Percentiles rank a stretch among this genome's conserved stretches.
phyloP scores from a whole-genome alignment of 345 rosid species.

The Clarkia xantiana region DNA sequence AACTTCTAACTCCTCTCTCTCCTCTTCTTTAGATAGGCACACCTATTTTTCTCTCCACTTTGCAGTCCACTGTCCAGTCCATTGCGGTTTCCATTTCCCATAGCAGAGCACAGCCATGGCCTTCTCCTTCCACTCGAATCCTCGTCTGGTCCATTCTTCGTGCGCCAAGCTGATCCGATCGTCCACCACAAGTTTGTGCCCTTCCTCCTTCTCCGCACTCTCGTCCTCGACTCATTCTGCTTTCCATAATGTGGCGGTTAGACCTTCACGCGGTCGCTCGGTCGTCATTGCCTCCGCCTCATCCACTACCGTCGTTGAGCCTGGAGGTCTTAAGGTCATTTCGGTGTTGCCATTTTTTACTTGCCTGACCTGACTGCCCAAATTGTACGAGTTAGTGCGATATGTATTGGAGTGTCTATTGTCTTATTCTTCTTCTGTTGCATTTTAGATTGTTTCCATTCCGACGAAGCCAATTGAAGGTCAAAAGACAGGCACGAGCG shows the following conservation, averaged over 20 bases:
- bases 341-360: neutral
- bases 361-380: too few relatives aligned
- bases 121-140: slow-evolving; percentile 4
- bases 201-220: slow-evolving; percentile 18
- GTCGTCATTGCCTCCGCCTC: slow-evolving; percentile 30
- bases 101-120: neutral
- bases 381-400: too few relatives aligned
- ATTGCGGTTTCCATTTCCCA: too few relatives aligned
- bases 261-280: slow-evolving; percentile 14
- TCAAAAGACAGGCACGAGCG: slow-evolving; percentile 79
- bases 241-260: slow-evolving; percentile 17
- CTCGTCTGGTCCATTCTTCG: neutral
- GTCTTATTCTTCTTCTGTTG: neutral
- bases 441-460: slow-evolving; percentile 38
- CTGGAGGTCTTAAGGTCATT: slow-evolving; percentile 58
- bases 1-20: too few relatives aligned
- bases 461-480: slow-evolving; percentile 74
- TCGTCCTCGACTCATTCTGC: slow-evolving; percentile 8
- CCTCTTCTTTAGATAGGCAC: too few relatives aligned
- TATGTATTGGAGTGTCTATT: neutral
- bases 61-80: too few relatives aligned
- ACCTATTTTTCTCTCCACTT: too few relatives aligned
- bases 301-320: slow-evolving; percentile 45
- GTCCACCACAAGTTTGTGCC: neutral
- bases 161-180: slow-evolving; percentile 1